Conservation (phyloP, 176 grass and related monocot genomes). For the Chrysopogon serrulatus region DNA sequence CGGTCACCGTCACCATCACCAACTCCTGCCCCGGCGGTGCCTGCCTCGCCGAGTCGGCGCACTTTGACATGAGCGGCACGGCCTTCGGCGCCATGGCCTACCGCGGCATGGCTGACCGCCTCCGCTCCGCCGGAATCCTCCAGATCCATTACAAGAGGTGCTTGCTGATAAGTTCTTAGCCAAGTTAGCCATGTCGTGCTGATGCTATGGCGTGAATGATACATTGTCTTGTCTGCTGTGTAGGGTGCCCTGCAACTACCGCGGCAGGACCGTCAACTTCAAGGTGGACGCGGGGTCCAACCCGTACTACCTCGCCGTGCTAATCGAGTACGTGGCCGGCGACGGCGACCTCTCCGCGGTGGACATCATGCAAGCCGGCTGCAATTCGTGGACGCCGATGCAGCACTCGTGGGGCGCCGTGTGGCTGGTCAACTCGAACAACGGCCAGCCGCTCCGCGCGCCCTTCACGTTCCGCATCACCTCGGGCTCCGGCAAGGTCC, state of each 20-base stretch:
- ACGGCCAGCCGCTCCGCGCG: constrained; percentile 27
- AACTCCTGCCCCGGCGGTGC: constrained; percentile 52
- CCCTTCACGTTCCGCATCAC: constrained; percentile 68
- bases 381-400: constrained; percentile 43
- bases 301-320: constrained; percentile 57
- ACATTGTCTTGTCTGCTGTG: background rate
- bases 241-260: constrained; percentile 49
- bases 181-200: background rate
- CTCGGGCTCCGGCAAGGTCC: constrained; percentile 39
- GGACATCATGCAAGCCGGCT: constrained; percentile 42
- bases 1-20: constrained; percentile 68
- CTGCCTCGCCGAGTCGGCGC: constrained; percentile 34
- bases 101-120: constrained; percentile 42
- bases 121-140: constrained; percentile 60
- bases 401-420: constrained; percentile 64
- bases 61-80: constrained; percentile 83
- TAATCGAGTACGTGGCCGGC: constrained; percentile 45
- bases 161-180: background rate
- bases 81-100: constrained; percentile 71
- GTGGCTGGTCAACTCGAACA: constrained; percentile 50
- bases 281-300: constrained; percentile 56
- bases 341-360: constrained; percentile 51
- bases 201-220: background rate
- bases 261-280: constrained; percentile 30
- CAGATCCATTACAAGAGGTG: constrained; percentile 50